Base-by-base conservation (phyloP, 2,329 filamentous ascomycete genomes). In the Trichothecium sympodiale region DNA sequence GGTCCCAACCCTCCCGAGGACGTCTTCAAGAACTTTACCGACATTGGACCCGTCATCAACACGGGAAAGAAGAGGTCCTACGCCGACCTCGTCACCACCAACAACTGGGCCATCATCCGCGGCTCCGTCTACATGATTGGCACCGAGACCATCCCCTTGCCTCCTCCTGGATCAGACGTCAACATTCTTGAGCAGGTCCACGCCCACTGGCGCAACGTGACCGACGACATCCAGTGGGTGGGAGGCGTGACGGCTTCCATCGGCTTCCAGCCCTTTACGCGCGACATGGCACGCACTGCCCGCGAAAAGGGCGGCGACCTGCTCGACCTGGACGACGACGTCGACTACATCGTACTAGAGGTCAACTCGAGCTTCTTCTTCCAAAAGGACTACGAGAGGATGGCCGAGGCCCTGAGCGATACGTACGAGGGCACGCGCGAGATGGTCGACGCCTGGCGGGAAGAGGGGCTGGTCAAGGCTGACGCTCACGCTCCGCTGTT, bases 21-120 rank as follows among this genome's bases (percentile, higher is more conserved):
- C 4, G 62, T 71, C 3, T 79, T 80, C 39, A 60, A 65, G 37
- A 65, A 67, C 38, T 80, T 44, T 35, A 39, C 39, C 29, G 30
- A 36, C 18, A 32, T 38, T 9, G 18, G 28, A 5, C 64, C 64
- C 2, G 41, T 54, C 1, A 46, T 61, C 27, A 67, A 71, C 44
- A 67, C 56, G 7, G 56, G 55, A 40, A 65, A 69, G 49, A 65
- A 59, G 5, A 68, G 62, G 44, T 63, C 57, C 4, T 71, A 71
- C 43, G 55, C 62, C 33, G 61, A 65, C 29, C 53, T 74, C 4
- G 35, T 49, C 16, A 35, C n/a, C 25, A 42, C 38, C 40, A 47
- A 37, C 33, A 38, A 50, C 41, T 29, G 35, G 39, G 53, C 49
- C 44, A 47, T 54, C 1, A 41, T 38, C 12, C 17, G 15, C 10